Base-by-base conservation (phyloP, 176 grass and related monocot genomes). In the Calamus simplicifolius region DNA sequence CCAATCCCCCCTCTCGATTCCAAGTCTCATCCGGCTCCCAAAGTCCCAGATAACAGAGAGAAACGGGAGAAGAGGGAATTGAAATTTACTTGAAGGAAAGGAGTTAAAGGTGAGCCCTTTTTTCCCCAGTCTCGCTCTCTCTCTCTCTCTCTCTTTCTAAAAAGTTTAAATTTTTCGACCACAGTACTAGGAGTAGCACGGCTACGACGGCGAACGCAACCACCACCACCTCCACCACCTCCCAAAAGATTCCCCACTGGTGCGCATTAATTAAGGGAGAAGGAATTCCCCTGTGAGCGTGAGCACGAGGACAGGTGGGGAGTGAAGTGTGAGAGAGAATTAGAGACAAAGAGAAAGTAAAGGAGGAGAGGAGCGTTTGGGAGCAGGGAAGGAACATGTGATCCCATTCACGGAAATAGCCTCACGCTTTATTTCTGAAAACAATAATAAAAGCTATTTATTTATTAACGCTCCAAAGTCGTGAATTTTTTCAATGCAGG, bases 191-290 rank as follows among this genome's bases (percentile, higher is more conserved):
- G 35, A 43, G 35, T 0, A 43, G 35, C 35, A 43, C 35, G 2
- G 7, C 35, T 8, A 43, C 35, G 18, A 1, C 23, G 43, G 29
- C 64, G 12, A 54, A 56, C 54, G 19, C 50, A 48, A 18, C 15
- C 57, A 76, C 63, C 73, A 78, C 56, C 64, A 75, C 57, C 69
- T 81, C 63, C 73, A 78, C 56, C 64, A 75, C 57, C 69, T 81
- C 51, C 61, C 69, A 83, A 86, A 43, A 80, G 75, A 86, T 86
- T 83, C 82, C 71, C 53, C 16, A 48, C 58, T 63, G 63, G 63
- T 21, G 23, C 49, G 59, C 63, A 73, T 80, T 80, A 27, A 73
- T 73, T 66, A 80, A 62, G 69, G 38, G 27, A 43, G 18, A 52
- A 73, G 54, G 69, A 73, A 62, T 74, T 73, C 70, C 25, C 61